Conservation (phyloP, 306 rosid species). For the Fragaria nilgerrensis region DNA sequence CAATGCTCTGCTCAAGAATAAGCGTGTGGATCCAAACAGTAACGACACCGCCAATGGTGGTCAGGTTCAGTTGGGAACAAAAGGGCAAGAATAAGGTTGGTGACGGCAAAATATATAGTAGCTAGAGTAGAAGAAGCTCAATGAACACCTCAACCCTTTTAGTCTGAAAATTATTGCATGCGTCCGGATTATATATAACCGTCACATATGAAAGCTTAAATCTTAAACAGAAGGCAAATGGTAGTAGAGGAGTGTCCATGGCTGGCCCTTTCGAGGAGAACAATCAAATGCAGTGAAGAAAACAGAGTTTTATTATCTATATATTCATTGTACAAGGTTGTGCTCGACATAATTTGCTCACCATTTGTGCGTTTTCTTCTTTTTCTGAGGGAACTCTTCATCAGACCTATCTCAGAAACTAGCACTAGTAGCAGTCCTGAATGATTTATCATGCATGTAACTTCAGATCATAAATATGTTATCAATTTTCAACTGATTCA, state of each 20-base stretch:
- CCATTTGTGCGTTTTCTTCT: background rate
- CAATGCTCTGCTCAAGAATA: background rate
- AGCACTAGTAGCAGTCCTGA: too few relatives aligned
- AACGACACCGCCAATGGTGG: background rate
- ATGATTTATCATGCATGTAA: too few relatives aligned
- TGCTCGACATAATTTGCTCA: background rate
- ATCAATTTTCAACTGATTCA: too few relatives aligned
- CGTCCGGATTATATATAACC: background rate
- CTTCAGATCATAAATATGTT: too few relatives aligned
- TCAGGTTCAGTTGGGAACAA: constrained; percentile 23
- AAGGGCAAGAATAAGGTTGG: background rate
- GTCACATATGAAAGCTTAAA: background rate
- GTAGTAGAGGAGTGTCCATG: background rate
- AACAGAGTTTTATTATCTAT: background rate
- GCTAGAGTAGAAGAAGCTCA: background rate
- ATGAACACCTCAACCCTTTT: too few relatives aligned
- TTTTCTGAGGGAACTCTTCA: background rate
- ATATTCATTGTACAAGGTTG: background rate
- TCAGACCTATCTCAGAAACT: background rate
- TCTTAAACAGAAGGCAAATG: background rate
- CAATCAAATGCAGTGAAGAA: background rate
- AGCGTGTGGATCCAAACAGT: background rate
- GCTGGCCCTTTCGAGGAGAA: background rate
- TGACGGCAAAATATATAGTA: background rate
- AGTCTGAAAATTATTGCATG: background rate